phyloP scores from a whole-genome alignment of 192 early-diverging fungal species.

The Backusella tuberculispora region DNA sequence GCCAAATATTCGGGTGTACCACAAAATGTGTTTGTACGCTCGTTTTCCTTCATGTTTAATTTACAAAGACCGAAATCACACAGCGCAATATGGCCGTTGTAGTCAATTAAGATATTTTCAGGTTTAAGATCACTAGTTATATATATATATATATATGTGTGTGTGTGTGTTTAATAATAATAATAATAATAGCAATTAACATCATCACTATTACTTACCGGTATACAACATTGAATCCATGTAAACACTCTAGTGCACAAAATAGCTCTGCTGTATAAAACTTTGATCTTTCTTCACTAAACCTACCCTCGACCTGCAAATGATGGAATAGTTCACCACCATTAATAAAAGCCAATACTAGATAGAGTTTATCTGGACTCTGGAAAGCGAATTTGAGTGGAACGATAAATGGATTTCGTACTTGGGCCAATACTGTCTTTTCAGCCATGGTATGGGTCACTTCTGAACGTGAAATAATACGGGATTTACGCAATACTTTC shows the following conservation, averaged over 20 bases:
- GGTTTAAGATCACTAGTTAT: conserved; percentile 85
- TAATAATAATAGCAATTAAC: not conserved
- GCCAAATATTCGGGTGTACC: conserved; percentile 99
- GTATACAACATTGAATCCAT: conserved; percentile 88
- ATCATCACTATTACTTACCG: conserved; percentile 51
- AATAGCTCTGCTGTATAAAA: conserved; percentile 96
- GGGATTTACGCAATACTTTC: conserved; percentile 93
- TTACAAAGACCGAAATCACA: conserved; percentile 96
- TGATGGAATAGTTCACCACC: conserved; percentile 98
- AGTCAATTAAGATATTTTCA: conserved; percentile 94
- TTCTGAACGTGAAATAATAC: conserved; percentile 92
- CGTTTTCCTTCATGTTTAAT: conserved; percentile 92
- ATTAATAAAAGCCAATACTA: conserved; percentile 94
- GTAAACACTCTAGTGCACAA: conserved; percentile 89
- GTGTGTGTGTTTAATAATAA: not conserved
- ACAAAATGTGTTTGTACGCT: conserved; percentile 93
- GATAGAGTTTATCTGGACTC: conserved; percentile 91
- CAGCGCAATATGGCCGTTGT: conserved; percentile 91
- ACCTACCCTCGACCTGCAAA: conserved; percentile 85
- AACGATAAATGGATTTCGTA: conserved; percentile 93
- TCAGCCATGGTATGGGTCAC: conserved; percentile 95
- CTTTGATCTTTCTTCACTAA: conserved; percentile 84
- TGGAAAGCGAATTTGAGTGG: conserved; percentile 95
- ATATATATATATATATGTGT: not conserved
- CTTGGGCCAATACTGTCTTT: conserved; percentile 87